These are phyloP conservation scores for Penstemon davidsonii DNA, from an alignment of 257 asterid genomes.

Conservation along the genomic window DNA sequence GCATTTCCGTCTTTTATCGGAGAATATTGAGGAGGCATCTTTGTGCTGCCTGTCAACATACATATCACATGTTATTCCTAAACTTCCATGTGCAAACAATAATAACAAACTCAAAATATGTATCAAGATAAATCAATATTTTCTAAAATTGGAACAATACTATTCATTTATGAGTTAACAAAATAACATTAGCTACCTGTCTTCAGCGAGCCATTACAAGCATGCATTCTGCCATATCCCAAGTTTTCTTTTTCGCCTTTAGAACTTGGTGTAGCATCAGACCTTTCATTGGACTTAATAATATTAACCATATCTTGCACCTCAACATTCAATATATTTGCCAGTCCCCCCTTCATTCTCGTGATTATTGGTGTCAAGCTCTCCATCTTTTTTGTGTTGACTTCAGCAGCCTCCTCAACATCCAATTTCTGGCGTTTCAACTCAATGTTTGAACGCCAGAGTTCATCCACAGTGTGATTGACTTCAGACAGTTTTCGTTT, in stretches of 20 bases:
- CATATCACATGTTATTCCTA: no score
- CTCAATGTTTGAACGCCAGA: not conserved
- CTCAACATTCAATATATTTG: not conserved
- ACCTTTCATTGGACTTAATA: no score
- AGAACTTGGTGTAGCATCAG: not conserved
- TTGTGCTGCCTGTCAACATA: not conserved
- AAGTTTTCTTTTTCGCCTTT: not conserved
- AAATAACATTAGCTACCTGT: no score
- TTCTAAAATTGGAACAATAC: no score
- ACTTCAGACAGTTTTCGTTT: not conserved
- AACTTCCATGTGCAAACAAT: no score
- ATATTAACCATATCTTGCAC: not conserved
- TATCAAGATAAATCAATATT: no score
- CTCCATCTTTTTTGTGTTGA: conserved; percentile 3
- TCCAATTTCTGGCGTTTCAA: conserved; percentile 1
- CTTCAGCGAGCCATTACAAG: no score
- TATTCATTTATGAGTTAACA: no score
- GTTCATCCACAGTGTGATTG: not conserved
- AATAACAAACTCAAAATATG: no score
- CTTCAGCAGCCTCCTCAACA: conserved; percentile 9
- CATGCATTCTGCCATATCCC: no score
- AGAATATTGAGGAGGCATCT: not conserved
- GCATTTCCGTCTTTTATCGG: not conserved
- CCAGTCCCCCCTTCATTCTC: not conserved
- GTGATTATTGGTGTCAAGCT: not conserved